Evolutionary conservation across 306 rosid species (phyloP).

Genomic region (Trifolium fragiferum): DNA sequence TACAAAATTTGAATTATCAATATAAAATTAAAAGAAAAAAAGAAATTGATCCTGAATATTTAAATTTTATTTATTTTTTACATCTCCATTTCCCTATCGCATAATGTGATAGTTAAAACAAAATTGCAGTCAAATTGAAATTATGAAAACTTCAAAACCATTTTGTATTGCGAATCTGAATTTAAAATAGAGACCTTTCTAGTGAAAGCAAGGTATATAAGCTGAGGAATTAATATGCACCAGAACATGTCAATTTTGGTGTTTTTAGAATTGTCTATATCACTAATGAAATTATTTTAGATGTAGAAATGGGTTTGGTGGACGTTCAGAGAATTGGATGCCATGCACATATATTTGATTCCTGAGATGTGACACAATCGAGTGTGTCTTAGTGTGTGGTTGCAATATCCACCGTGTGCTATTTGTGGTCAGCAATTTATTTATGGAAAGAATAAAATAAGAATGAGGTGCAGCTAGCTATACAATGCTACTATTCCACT

Average conservation of each 20-base stretch:
- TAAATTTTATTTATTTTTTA: neutral
- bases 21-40: too few relatives aligned
- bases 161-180: neutral
- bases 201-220: neutral
- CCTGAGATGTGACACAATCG: conserved; percentile 42
- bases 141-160: neutral
- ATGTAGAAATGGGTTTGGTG: conserved; percentile 32
- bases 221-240: neutral
- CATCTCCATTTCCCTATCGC: neutral
- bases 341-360: conserved; percentile 46
- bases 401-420: conserved; percentile 46
- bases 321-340: conserved; percentile 49
- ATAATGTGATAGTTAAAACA: neutral
- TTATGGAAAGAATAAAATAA: conserved; percentile 56
- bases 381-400: conserved; percentile 48
- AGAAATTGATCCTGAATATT: too few relatives aligned
- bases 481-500: conserved; percentile 31
- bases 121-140: neutral
- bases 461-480: conserved; percentile 59
- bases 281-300: conserved; percentile 12
- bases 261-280: neutral
- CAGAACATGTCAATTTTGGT: neutral
- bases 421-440: conserved; percentile 41
- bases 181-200: neutral
- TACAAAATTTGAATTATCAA: neutral